phyloP scores from a whole-genome alignment of 1,139 yeast species.

The Yamadazyma triangularis region DNA sequence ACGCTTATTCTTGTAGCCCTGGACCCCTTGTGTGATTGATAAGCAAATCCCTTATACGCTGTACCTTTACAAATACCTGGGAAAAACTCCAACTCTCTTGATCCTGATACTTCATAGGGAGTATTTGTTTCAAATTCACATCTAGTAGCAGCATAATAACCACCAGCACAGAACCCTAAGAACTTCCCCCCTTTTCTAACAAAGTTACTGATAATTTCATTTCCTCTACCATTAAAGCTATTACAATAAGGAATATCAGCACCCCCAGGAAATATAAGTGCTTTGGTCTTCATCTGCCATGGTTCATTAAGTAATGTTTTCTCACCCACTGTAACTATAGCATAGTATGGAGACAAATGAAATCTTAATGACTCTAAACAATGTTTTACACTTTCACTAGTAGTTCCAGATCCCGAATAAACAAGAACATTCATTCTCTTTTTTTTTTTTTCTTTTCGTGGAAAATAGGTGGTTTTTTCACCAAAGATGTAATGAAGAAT shows the following conservation, averaged over 20 bases:
- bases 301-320: conserved; percentile 70
- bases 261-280: conserved; percentile 91
- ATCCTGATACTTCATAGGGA: conserved; percentile 77
- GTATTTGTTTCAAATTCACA: conserved; percentile 84
- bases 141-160: conserved; percentile 69
- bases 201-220: conserved; percentile 52
- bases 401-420: conserved; percentile 83
- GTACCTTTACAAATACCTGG: conserved; percentile 84
- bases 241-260: conserved; percentile 87
- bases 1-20: conserved; percentile 49
- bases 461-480: too few species aligned
- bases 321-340: conserved; percentile 71
- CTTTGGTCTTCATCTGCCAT: conserved; percentile 77
- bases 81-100: conserved; percentile 73
- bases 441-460: too few species aligned
- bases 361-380: conserved; percentile 70
- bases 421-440: conserved; percentile 69
- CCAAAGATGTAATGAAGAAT: too few species aligned
- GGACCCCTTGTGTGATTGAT: conserved; percentile 74
- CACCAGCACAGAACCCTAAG: conserved; percentile 96
- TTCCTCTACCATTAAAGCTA: conserved; percentile 66
- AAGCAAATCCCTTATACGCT: conserved; percentile 74
- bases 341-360: conserved; percentile 83
- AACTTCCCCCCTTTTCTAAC: conserved; percentile 77
- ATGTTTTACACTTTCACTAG: conserved; percentile 81